Percentiles rank a stretch among this genome's conserved stretches.
phyloP scores from a whole-genome alignment of 257 asterid species.

The Solanum stenotomum region DNA sequence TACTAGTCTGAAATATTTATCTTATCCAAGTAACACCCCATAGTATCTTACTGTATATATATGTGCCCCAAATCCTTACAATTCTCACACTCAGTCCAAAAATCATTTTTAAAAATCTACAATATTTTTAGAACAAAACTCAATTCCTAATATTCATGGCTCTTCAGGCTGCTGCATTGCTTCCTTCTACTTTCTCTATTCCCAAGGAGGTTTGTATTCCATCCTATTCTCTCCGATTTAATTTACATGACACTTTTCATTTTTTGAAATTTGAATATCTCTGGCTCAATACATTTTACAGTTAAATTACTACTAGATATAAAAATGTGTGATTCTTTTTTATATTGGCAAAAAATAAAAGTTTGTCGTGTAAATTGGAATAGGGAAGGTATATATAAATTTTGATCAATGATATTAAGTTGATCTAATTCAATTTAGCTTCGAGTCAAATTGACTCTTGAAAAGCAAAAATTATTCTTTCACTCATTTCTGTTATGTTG shows the following conservation, averaged over 20 bases:
- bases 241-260: background rate
- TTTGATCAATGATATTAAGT: background rate
- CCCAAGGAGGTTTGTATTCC: conserved; percentile 52
- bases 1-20: conserved; percentile 31
- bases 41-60: conserved; percentile 10
- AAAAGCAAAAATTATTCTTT: background rate
- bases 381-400: no score
- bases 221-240: fast-evolving
- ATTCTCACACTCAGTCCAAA: background rate
- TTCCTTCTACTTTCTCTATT: conserved; percentile 49
- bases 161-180: conserved; percentile 61
- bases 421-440: background rate
- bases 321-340: no score
- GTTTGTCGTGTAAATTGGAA: background rate
- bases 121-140: background rate
- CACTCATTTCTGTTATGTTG: background rate
- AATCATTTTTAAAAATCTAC: background rate
- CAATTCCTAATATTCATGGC: conserved; percentile 37
- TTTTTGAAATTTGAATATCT: background rate
- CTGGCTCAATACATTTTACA: no score
- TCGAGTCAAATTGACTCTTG: background rate
- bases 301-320: no score
- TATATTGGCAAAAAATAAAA: fast-evolving
- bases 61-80: background rate
- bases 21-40: conserved; percentile 41